Percentiles rank a stretch among this genome's conserved stretches.
These are phyloP conservation scores for Trichoderma virens DNA, from an alignment of 495 filamentous ascomycete genomes.

Conservation along the genomic window DNA sequence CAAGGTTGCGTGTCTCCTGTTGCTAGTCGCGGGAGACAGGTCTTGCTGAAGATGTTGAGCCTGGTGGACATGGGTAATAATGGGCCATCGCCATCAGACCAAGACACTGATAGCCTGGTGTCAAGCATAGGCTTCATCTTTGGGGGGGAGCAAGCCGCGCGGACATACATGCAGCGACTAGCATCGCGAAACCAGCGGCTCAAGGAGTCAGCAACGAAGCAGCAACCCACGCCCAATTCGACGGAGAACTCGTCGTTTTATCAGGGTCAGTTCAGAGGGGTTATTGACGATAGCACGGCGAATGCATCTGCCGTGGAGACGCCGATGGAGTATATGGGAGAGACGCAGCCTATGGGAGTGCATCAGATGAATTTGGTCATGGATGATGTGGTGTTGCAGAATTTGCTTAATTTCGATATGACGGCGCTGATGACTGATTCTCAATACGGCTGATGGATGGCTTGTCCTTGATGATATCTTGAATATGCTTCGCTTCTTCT, in stretches of 20 bases:
- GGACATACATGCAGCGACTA: background rate
- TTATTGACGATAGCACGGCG: background rate
- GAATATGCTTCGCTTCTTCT: background rate
- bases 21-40: background rate
- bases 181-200: background rate
- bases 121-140: background rate
- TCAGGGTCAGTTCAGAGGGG: background rate
- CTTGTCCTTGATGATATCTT: background rate
- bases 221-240: background rate
- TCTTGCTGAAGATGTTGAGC: background rate
- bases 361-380: background rate
- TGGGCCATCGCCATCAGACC: background rate
- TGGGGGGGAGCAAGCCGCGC: background rate
- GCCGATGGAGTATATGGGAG: background rate
- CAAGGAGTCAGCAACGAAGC: background rate
- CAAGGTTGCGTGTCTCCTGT: background rate
- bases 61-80: background rate
- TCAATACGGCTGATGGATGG: background rate
- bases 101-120: background rate
- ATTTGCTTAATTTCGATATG: slow-evolving; percentile 1
- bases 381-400: slow-evolving; percentile 2
- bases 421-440: background rate
- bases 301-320: background rate
- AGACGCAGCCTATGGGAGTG: background rate
- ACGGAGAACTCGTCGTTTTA: background rate